phyloP scores from a whole-genome alignment of 2,329 filamentous ascomycete genomes.

The Colletotrichum chlorophyti region DNA sequence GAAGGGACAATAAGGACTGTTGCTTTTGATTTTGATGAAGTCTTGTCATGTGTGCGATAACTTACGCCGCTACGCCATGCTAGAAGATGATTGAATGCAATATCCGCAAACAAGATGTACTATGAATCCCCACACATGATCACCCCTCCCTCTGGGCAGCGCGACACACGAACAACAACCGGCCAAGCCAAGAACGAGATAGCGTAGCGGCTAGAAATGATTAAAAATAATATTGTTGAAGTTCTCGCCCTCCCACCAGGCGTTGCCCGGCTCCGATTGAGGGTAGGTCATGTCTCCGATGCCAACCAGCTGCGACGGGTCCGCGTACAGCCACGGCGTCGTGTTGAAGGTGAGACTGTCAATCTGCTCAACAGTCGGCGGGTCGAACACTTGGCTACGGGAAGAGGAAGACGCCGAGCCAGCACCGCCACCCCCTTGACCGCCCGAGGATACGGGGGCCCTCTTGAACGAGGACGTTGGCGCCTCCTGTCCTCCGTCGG shows the following conservation, averaged over 20 bases:
- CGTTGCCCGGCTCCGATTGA: slow-evolving; percentile 38
- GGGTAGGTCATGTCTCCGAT: slow-evolving; percentile 44
- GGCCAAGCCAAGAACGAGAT: too few species aligned
- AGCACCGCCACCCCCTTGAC: too few species aligned
- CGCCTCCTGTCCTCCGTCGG: slow-evolving; percentile 57
- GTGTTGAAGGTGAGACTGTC: slow-evolving; percentile 48
- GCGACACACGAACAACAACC: too few species aligned
- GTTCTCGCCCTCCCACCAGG: slow-evolving; percentile 50
- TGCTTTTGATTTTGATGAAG: too few species aligned
- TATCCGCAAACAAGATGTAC: too few species aligned
- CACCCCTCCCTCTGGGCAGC: too few species aligned
- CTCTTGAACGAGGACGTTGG: slow-evolving; percentile 47
- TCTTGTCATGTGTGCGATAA: too few species aligned
- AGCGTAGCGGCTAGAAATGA: slow-evolving; percentile 44
- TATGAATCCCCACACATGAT: too few species aligned
- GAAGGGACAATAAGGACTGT: too few species aligned
- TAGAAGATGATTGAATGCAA: too few species aligned
- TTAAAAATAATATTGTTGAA: slow-evolving; percentile 48
- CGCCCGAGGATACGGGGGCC: slow-evolving; percentile 31
- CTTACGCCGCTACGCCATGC: too few species aligned
- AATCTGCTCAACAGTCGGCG: slow-evolving; percentile 38
- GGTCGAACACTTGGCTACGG: slow-evolving; percentile 33
- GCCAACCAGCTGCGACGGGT: slow-evolving; percentile 46
- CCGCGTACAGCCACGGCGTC: slow-evolving; percentile 51
- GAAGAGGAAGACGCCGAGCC: not conserved